Percentiles rank a stretch among this genome's conserved stretches.
Evolutionary conservation across 148 eudicot species (phyloP).

Genomic region (Gaultheria prostrata): DNA sequence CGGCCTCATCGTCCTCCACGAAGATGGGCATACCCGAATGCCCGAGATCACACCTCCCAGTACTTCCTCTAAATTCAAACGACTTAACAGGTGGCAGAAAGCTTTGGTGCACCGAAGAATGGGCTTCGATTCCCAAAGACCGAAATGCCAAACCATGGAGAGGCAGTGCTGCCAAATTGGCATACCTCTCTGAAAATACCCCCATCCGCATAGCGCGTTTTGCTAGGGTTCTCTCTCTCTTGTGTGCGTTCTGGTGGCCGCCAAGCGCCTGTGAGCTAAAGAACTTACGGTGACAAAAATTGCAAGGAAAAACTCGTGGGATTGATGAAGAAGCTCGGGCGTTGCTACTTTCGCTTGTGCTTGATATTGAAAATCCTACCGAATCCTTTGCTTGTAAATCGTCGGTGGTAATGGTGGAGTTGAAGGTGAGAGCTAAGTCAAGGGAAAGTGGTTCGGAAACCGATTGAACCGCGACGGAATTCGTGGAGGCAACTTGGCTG

Average conservation of each 20-base stretch:
- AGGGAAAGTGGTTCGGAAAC: slow-evolving; percentile 29
- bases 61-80: slow-evolving; percentile 19
- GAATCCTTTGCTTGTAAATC: slow-evolving; percentile 15
- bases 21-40: slow-evolving; percentile 28
- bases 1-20: slow-evolving; percentile 31
- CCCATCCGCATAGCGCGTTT: slow-evolving; percentile 64
- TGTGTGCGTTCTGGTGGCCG: slow-evolving; percentile 69
- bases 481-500: slow-evolving; percentile 49
- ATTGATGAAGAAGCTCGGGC: slow-evolving; percentile 16
- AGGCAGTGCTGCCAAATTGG: slow-evolving; percentile 51
- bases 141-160: slow-evolving; percentile 39
- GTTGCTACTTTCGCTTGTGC: slow-evolving; percentile 33
- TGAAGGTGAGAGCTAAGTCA: slow-evolving; percentile 39
- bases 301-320: slow-evolving; percentile 51
- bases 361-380: slow-evolving; percentile 22
- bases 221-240: slow-evolving; percentile 58
- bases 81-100: slow-evolving; percentile 22
- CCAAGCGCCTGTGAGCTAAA: slow-evolving; percentile 75
- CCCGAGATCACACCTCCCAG: slow-evolving; percentile 35
- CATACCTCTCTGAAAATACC: slow-evolving; percentile 40
- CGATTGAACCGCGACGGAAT: slow-evolving; percentile 6
- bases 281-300: slow-evolving; percentile 58
- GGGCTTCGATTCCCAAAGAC: slow-evolving; percentile 45
- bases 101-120: slow-evolving; percentile 36
- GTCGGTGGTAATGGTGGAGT: neutral